These are phyloP conservation scores for Phaeoacremonium minimum DNA, from an alignment of 2,329 filamentous ascomycete species.

Conservation along the genomic window DNA sequence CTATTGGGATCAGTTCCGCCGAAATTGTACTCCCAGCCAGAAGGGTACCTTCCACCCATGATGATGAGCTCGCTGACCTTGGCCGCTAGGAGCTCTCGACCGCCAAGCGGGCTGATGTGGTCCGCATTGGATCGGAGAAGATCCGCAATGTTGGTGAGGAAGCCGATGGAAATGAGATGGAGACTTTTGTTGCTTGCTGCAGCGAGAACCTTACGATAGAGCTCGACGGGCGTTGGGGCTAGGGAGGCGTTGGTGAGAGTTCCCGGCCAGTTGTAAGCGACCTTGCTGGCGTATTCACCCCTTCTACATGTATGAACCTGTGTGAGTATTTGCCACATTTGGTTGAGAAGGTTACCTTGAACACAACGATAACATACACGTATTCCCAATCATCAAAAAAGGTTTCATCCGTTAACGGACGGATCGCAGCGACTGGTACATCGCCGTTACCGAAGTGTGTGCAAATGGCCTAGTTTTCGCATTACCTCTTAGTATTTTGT, in stretches of 20 bases:
- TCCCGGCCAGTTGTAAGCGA: constrained; percentile 36
- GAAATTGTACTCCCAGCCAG: constrained; percentile 45
- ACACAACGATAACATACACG: too few relatives aligned
- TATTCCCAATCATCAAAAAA: constrained; percentile 37
- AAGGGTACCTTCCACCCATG: constrained; percentile 47
- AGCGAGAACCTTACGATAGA: constrained; percentile 39
- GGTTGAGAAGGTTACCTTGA: too few relatives aligned
- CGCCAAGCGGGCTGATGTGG: constrained; percentile 28
- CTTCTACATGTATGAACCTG: too few relatives aligned
- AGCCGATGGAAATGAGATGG: constrained; percentile 39
- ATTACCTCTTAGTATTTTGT: too few relatives aligned
- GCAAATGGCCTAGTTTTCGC: constrained; percentile 33
- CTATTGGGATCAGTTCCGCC: constrained; percentile 29
- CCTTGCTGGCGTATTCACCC: constrained; percentile 41
- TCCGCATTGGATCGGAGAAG: constrained; percentile 41
- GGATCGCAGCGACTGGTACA: constrained; percentile 30
- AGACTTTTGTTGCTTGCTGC: constrained; percentile 33
- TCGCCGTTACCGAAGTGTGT: constrained; percentile 31
- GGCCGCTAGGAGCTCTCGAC: constrained; percentile 30
- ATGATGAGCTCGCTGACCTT: constrained; percentile 46
- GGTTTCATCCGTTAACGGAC: constrained; percentile 33
- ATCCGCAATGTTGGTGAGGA: constrained; percentile 40
- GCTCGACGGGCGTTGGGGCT: constrained; percentile 33
- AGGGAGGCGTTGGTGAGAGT: constrained; percentile 25
- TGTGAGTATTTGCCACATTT: too few relatives aligned